Evolutionary conservation across 352 stramenopile species (phyloP).

Genomic region (Elongisporangium undulatum): DNA sequence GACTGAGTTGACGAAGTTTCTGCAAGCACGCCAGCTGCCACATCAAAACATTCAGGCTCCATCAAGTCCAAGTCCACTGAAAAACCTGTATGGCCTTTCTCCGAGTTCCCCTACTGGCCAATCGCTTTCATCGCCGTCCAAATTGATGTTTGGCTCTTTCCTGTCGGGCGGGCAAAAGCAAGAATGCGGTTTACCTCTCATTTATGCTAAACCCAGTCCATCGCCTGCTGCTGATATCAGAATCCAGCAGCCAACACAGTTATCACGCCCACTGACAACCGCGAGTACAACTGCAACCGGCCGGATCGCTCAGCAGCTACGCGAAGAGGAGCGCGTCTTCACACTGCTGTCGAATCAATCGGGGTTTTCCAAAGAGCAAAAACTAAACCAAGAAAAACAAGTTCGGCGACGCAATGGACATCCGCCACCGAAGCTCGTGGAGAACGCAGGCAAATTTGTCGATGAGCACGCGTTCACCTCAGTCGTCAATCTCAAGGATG

Average conservation of each 20-base stretch:
- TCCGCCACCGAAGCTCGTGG: constrained; percentile 25
- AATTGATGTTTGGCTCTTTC: neutral
- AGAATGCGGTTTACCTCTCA: neutral
- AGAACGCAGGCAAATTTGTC: constrained; percentile 27
- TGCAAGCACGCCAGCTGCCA: constrained; percentile 7
- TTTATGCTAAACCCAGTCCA: neutral
- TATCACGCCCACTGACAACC: neutral
- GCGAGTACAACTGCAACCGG: constrained; percentile 6
- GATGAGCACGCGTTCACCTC: constrained; percentile 27
- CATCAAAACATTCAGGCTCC: neutral
- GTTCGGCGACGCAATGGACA: constrained; percentile 31
- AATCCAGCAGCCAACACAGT: neutral
- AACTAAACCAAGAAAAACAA: constrained; percentile 14
- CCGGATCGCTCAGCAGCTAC: constrained; percentile 17
- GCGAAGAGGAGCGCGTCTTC: constrained; percentile 23
- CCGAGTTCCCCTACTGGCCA: neutral
- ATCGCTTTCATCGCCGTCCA: neutral
- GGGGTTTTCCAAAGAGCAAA: constrained; percentile 1
- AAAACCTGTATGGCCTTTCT: neutral
- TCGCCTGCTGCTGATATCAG: neutral
- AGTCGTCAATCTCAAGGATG: constrained; percentile 11
- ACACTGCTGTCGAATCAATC: constrained; percentile 12
- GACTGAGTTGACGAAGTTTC: constrained; percentile 7
- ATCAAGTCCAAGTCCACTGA: neutral
- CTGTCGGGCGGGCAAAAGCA: neutral